Conservation (phyloP, 2,329 filamentous ascomycete genomes). For the Ophiostoma piceae region DNA sequence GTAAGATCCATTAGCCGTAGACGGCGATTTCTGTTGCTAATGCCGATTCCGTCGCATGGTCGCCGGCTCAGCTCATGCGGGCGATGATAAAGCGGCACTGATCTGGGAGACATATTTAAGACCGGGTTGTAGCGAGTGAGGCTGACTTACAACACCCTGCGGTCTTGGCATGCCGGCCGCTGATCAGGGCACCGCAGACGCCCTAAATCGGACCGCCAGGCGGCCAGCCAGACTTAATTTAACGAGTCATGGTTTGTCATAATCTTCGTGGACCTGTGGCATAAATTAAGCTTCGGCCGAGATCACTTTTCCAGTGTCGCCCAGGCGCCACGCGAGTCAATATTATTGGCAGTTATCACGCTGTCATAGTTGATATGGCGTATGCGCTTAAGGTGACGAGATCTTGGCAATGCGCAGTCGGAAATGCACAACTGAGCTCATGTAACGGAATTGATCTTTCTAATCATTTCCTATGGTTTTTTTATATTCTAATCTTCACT, state of each 20-base stretch:
- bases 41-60: neutral
- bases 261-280: no score
- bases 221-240: neutral
- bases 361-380: neutral
- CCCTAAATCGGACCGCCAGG: neutral
- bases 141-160: neutral
- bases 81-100: neutral
- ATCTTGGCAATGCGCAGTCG: neutral
- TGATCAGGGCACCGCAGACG: neutral
- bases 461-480: neutral
- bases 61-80: no score
- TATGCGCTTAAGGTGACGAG: neutral
- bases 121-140: no score
- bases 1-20: no score
- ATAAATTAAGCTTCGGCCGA: no score
- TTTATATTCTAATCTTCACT: neutral
- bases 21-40: neutral
- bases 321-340: neutral
- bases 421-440: no score
- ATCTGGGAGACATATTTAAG: neutral
- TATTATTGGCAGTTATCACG: neutral
- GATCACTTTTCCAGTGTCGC: neutral
- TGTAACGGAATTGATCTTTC: no score
- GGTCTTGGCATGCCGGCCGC: neutral
- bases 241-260: neutral